Base-by-base conservation (phyloP, 345 rosid genomes). In the Laguncularia racemosa region DNA sequence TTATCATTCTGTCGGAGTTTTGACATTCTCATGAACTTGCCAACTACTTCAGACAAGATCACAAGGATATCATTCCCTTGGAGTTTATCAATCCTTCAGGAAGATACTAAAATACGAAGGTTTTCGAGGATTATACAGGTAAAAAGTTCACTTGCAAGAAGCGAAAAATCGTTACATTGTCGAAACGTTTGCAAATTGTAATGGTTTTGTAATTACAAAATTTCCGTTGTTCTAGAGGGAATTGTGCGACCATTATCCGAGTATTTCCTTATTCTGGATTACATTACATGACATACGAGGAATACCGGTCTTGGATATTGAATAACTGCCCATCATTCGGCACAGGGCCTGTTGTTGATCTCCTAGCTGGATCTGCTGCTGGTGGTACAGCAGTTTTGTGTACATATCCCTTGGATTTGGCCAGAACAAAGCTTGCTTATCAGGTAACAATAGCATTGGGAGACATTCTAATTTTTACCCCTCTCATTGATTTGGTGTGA, bases 381-480 rank as follows among this genome's bases (percentile, higher is more conserved):
- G 99, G 97, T n/a, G 99, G 97, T 62, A 86, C 96, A 15, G 96
- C 99, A 14, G 99, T 87, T 20, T 56, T 93, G 46, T 93, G 91
- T 75, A 93, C 97, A 13, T 93, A 93, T 45, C 97, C 99, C 53
- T 78, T 93, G 45, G 97, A 93, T 75, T 66, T 93, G 71, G 96
- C 97, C 68, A 91, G 96, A 20, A 82, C 99, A 18, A 93, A 89
- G 71, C 88, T 93, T 55, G 99, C 99, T 46, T 89, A 86, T 79
- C 97, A 93, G 89, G 99, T 85, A 59, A 56, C 58, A 66, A 12
- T 14, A 45, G 58, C 38, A 51, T 55, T 14, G 33, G 4, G 14
- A 18, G 2, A 47, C 33, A 14, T 17, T n/a, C 46, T 48, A 40
- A 18, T 15, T 17, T 6, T 17, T 8, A 6, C 12, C 8, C 0